Evolutionary conservation across 192 early-diverging fungal species (phyloP).

Genomic region (Rhizoclosmatium globosum): DNA sequence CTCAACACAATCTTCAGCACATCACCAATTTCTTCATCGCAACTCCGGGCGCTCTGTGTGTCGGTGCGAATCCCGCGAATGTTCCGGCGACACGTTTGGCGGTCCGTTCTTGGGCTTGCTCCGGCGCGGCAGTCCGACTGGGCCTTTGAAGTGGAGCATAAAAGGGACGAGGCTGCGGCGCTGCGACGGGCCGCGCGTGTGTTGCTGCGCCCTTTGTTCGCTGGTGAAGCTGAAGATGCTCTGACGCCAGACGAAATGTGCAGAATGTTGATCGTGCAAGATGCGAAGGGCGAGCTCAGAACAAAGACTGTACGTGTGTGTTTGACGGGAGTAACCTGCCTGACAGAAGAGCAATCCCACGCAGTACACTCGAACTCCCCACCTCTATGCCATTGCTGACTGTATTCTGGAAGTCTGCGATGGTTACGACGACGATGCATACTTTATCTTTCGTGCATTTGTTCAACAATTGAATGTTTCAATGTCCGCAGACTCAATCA

Average conservation of each 20-base stretch:
- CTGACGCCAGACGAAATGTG: neutral
- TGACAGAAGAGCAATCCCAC: neutral
- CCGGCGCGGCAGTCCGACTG: conserved; percentile 43
- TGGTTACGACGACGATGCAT: conserved; percentile 50
- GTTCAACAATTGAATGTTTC: conserved; percentile 32
- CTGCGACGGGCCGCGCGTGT: conserved; percentile 24
- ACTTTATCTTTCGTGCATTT: conserved; percentile 51
- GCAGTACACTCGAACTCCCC: conserved; percentile 12
- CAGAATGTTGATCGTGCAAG: neutral
- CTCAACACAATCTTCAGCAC: conserved; percentile 43
- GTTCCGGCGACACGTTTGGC: conserved; percentile 42
- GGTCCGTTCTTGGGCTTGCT: conserved; percentile 43
- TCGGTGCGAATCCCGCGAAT: conserved; percentile 22
- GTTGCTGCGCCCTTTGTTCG: conserved; percentile 8
- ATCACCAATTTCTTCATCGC: conserved; percentile 40
- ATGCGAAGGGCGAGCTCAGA: neutral
- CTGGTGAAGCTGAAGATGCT: neutral
- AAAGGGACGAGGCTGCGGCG: conserved; percentile 39
- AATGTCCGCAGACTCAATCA: neutral
- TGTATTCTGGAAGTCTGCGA: conserved; percentile 56
- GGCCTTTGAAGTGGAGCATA: conserved; percentile 41
- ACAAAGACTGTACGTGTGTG: neutral
- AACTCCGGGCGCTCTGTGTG: conserved; percentile 16
- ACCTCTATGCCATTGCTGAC: conserved; percentile 43
- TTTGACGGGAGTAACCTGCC: too few species aligned